Percentiles rank a stretch among this genome's conserved stretches.
Evolutionary conservation across 2,329 filamentous ascomycete genomes (phyloP).

Genomic region (Xylaria sp.): DNA sequence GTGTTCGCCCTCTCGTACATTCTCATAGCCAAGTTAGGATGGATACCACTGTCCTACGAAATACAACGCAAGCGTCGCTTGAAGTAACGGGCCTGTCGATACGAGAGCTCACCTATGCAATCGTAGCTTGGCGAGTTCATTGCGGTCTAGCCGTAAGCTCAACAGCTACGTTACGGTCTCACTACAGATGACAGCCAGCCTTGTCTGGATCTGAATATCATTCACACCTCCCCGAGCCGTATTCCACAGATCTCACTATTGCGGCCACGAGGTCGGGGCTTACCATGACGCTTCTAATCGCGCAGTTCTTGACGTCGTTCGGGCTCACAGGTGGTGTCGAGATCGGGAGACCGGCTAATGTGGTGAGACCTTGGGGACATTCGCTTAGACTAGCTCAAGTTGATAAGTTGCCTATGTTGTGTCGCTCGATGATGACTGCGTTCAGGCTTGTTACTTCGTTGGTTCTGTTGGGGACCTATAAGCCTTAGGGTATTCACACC

Average conservation of each 20-base stretch:
- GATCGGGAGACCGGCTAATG: no score
- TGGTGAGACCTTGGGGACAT: no score
- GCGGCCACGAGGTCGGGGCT: not conserved
- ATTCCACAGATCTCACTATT: not conserved
- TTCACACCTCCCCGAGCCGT: not conserved
- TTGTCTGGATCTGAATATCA: slow-evolving; percentile 4
- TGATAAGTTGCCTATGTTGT: not conserved
- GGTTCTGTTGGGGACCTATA: not conserved
- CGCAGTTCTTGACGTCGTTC: not conserved
- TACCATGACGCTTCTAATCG: not conserved
- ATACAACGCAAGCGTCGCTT: slow-evolving; percentile 2
- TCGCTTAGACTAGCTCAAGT: no score
- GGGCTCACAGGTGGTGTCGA: not conserved
- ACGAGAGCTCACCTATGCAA: slow-evolving; percentile 11
- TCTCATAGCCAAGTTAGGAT: not conserved
- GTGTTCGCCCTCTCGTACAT: not conserved
- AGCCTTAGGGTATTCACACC: not conserved
- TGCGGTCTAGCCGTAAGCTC: slow-evolving; percentile 4
- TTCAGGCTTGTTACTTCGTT: no score
- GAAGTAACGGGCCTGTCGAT: not conserved
- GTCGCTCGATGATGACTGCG: not conserved
- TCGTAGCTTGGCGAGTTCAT: slow-evolving; percentile 5
- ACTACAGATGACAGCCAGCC: slow-evolving; percentile 4
- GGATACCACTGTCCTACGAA: not conserved
- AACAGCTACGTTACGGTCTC: slow-evolving; percentile 10